These are phyloP conservation scores for Zygosaccharomyces sapae DNA, from an alignment of 1,139 yeast genomes.

Conservation along the genomic window DNA sequence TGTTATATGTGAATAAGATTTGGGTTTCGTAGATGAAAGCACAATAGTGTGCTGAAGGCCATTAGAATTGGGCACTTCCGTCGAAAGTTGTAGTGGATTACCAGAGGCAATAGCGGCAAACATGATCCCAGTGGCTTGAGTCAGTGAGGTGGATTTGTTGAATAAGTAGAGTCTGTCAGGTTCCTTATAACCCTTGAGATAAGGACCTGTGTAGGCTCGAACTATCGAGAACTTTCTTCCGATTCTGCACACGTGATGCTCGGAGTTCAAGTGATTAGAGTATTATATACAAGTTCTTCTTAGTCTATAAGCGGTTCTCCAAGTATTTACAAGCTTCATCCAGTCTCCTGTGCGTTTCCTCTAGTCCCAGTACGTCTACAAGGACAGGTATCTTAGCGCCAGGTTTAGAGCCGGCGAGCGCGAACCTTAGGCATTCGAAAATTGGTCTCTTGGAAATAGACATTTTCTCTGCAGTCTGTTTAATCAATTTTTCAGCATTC, in stretches of 20 bases:
- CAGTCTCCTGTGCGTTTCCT: constrained; percentile 43
- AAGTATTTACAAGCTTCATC: constrained; percentile 25
- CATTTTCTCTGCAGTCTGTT: constrained; percentile 11
- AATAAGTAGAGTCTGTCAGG: background rate
- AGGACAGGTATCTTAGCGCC: constrained; percentile 67
- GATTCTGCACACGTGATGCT: background rate
- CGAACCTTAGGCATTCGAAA: constrained; percentile 61
- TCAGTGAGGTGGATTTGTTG: background rate
- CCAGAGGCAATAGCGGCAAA: constrained; percentile 40
- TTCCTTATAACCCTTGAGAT: background rate
- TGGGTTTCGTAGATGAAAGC: constrained; percentile 35
- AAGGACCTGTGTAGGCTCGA: background rate
- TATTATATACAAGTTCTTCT: background rate
- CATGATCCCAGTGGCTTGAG: constrained; percentile 19
- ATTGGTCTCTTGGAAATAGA: constrained; percentile 44
- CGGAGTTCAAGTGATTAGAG: constrained; percentile 6
- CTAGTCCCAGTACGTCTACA: constrained; percentile 53
- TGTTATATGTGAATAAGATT: constrained; percentile 57
- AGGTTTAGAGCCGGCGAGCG: constrained; percentile 66
- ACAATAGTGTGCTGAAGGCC: constrained; percentile 37
- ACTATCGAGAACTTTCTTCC: constrained; percentile 5
- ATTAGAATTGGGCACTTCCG: constrained; percentile 37
- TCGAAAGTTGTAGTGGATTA: constrained; percentile 36
- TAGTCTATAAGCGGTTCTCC: background rate
- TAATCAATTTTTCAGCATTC: constrained; percentile 31